A percentile compares a stretch with the other conserved stretches of the same genome.
These are phyloP conservation scores for Penicillium sp. DNA, from an alignment of 2,329 filamentous ascomycete genomes.

Conservation along the genomic window DNA sequence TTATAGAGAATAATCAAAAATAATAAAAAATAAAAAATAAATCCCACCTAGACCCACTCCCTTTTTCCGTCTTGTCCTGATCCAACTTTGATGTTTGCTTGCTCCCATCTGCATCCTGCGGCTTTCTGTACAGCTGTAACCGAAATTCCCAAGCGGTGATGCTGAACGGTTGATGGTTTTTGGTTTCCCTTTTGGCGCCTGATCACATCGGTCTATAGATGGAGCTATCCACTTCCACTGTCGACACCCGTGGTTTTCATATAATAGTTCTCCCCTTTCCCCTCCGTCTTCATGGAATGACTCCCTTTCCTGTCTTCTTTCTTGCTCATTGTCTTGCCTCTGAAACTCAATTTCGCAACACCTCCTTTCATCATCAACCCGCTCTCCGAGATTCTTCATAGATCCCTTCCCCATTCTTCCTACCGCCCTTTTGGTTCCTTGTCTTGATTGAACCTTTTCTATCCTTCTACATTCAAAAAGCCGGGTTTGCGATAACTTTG, in stretches of 20 bases:
- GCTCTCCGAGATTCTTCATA: constrained; percentile 30
- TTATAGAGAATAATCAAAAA: constrained; percentile 10
- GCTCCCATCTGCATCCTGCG: constrained; percentile 42
- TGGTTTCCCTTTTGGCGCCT: constrained; percentile 36
- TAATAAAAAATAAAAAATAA: constrained; percentile 17
- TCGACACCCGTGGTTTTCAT: constrained; percentile 30
- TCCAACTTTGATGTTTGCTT: constrained; percentile 37
- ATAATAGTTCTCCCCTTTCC: constrained; percentile 37
- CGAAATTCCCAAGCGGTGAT: constrained; percentile 38
- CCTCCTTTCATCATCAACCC: constrained; percentile 5
- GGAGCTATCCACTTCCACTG: constrained; percentile 38
- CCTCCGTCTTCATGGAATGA: constrained; percentile 30
- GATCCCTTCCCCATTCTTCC: constrained; percentile 33
- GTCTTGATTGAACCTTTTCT: neutral
- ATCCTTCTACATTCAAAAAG: neutral
- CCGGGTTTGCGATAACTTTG: neutral
- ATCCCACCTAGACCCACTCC: constrained; percentile 30
- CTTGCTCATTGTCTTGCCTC: constrained; percentile 19
- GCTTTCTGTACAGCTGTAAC: constrained; percentile 44
- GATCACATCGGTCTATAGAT: constrained; percentile 41
- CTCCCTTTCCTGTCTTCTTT: constrained; percentile 18
- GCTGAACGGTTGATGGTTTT: constrained; percentile 41
- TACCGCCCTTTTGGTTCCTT: constrained; percentile 17
- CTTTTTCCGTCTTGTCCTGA: constrained; percentile 36
- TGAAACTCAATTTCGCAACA: constrained; percentile 17